These are phyloP conservation scores for Ogataea populi-albae DNA, from an alignment of 805 yeast genomes.

Conservation along the genomic window DNA sequence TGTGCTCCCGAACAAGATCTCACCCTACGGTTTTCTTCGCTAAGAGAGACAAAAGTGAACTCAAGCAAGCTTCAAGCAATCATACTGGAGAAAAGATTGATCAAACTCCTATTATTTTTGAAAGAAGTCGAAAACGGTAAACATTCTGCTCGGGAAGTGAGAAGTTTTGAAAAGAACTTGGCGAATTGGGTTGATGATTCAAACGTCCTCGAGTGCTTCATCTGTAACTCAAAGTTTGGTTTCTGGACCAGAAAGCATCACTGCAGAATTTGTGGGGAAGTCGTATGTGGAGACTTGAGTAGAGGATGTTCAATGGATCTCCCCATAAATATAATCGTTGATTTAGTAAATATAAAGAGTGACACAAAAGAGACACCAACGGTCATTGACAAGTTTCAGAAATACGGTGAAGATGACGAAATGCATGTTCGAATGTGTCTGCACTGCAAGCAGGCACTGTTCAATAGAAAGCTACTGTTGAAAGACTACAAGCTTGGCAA, in stretches of 20 bases:
- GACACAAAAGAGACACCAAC: neutral
- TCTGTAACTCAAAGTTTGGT: slow-evolving; percentile 60
- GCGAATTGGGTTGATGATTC: slow-evolving; percentile 66
- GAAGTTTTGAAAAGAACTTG: slow-evolving; percentile 43
- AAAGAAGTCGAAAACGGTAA: slow-evolving; percentile 11
- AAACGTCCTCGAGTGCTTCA: slow-evolving; percentile 49
- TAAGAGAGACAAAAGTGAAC: slow-evolving; percentile 46
- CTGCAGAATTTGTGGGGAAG: slow-evolving; percentile 82
- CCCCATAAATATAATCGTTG: slow-evolving; percentile 44
- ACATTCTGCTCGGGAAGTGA: slow-evolving; percentile 12
- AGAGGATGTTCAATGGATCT: slow-evolving; percentile 74
- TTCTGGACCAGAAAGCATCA: slow-evolving; percentile 74
- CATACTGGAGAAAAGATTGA: slow-evolving; percentile 58
- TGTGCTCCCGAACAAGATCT: slow-evolving; percentile 36
- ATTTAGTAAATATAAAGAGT: slow-evolving; percentile 33
- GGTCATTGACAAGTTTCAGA: neutral
- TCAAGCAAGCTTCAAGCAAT: slow-evolving; percentile 50
- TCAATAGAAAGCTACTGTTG: slow-evolving; percentile 50
- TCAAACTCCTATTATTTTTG: slow-evolving; percentile 35
- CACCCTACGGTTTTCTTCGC: slow-evolving; percentile 38
- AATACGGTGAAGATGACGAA: slow-evolving; percentile 16
- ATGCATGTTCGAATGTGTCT: slow-evolving; percentile 59
- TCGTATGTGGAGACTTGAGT: slow-evolving; percentile 67
- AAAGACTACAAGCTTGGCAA: slow-evolving; percentile 35
- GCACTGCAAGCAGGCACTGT: slow-evolving; percentile 61